Conservation (phyloP, 2,329 filamentous ascomycete genomes). For the Monosporascus sp. region DNA sequence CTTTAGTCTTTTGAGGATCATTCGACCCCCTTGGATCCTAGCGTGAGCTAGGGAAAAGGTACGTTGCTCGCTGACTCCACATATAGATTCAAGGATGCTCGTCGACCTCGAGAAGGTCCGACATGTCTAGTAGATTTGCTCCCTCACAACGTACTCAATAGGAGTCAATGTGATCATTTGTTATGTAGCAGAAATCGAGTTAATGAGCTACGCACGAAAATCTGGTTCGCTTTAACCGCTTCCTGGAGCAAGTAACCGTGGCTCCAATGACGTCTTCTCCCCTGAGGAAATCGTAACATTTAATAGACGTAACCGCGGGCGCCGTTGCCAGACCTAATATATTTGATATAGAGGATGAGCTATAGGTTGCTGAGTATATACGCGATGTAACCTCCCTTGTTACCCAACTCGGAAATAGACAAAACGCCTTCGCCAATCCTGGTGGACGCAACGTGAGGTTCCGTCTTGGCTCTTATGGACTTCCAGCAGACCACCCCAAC, state of each 20-base stretch:
- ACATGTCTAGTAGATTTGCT: constrained; percentile 18
- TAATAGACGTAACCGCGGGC: too few relatives aligned
- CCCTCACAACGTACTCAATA: constrained; percentile 16
- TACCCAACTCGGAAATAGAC: constrained; percentile 11
- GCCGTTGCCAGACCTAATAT: neutral
- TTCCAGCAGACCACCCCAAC: constrained; percentile 1
- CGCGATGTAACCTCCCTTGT: constrained; percentile 14
- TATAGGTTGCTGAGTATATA: constrained; percentile 5
- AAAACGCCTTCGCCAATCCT: constrained; percentile 6
- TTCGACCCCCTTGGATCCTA: constrained; percentile 6
- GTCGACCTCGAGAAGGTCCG: constrained; percentile 9
- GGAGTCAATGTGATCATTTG: constrained; percentile 13
- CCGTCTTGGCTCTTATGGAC: constrained; percentile 10
- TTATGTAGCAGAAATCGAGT: constrained; percentile 20
- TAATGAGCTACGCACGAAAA: neutral
- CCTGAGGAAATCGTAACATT: too few relatives aligned
- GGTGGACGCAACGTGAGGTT: constrained; percentile 15
- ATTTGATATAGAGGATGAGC: neutral
- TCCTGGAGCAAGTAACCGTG: too few relatives aligned
- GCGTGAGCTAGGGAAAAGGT: constrained; percentile 10
- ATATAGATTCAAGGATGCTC: constrained; percentile 22
- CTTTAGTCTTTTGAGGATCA: constrained; percentile 8
- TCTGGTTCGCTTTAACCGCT: neutral
- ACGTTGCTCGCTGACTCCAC: constrained; percentile 21
- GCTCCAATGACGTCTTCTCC: too few relatives aligned